Conservation (phyloP, 2,329 filamentous ascomycete genomes). For the Ilyonectria mors-panacis region DNA sequence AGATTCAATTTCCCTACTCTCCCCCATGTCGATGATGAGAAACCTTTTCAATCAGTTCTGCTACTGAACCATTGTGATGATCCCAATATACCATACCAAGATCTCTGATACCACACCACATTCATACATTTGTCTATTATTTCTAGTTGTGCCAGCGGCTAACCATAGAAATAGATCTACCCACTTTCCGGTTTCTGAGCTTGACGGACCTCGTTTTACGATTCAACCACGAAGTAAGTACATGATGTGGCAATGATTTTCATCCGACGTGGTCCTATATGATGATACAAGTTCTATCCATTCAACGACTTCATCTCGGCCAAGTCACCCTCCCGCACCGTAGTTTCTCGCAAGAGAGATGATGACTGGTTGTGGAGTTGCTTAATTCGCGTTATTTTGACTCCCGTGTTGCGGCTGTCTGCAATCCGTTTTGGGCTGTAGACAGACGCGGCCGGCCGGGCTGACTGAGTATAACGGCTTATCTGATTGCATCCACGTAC, state of each 20-base stretch:
- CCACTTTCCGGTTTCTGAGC: not conserved
- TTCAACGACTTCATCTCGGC: conserved; percentile 78
- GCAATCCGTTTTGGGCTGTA: conserved; percentile 69
- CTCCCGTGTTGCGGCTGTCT: conserved; percentile 67
- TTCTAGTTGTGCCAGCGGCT: conserved; percentile 22
- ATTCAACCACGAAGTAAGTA: conserved; percentile 31
- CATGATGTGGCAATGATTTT: conserved; percentile 5
- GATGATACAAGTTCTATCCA: conserved; percentile 77
- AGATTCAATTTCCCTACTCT: not conserved
- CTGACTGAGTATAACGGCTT: conserved; percentile 80
- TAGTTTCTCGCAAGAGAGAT: conserved; percentile 61
- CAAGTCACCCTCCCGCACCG: conserved; percentile 82
- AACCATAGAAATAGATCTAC: conserved; percentile 24
- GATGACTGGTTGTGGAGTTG: conserved; percentile 85
- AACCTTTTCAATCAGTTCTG: conserved; percentile 78
- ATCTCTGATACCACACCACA: conserved; percentile 64
- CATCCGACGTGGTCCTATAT: conserved; percentile 37
- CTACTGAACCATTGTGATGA: conserved; percentile 80
- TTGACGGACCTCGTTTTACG: not conserved
- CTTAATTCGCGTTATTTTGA: conserved; percentile 68
- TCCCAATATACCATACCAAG: conserved; percentile 75
- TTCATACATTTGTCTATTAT: conserved; percentile 22
- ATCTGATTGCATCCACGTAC: conserved; percentile 59
- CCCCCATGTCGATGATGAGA: conserved; percentile 72
- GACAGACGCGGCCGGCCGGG: conserved; percentile 67